Percentiles rank a stretch among this genome's conserved stretches.
phyloP scores from a whole-genome alignment of 164 flowering plant genomes.

The Dillenia suffruticosa region DNA sequence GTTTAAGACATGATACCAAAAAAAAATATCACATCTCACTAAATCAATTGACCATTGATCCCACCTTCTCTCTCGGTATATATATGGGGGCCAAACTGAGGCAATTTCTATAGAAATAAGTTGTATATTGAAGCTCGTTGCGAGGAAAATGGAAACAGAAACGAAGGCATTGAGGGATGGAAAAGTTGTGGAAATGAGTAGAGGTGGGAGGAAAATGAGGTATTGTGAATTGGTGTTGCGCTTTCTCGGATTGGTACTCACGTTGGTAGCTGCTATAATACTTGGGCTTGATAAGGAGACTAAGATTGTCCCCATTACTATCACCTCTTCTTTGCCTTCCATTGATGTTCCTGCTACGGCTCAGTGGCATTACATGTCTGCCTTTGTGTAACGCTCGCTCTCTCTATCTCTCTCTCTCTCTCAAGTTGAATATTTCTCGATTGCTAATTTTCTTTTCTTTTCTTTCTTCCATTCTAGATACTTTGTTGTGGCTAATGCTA shows the following conservation, averaged over 20 bases:
- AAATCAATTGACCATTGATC: too few relatives aligned
- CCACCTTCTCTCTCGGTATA: too few relatives aligned
- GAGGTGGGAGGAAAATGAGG: background rate
- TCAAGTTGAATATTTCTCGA: background rate
- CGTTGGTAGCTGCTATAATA: slow-evolving; percentile 38
- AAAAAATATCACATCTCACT: too few relatives aligned
- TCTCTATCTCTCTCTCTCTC: background rate
- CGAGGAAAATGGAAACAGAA: too few relatives aligned
- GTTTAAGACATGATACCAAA: too few relatives aligned
- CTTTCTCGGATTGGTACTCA: slow-evolving; percentile 30
- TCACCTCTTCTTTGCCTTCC: slow-evolving; percentile 33
- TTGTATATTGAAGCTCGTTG: too few relatives aligned
- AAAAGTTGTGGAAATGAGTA: too few relatives aligned
- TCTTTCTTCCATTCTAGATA: slow-evolving; percentile 19
- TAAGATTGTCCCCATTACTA: slow-evolving; percentile 22
- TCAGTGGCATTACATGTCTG: slow-evolving; percentile 44
- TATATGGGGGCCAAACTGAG: too few relatives aligned
- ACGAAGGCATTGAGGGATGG: too few relatives aligned
- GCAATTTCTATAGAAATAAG: too few relatives aligned
- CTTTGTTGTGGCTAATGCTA: slow-evolving; percentile 36
- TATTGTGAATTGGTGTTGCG: slow-evolving; percentile 28
- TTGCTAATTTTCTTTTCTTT: too few relatives aligned
- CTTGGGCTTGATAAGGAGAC: slow-evolving; percentile 48
- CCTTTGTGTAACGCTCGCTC: slow-evolving; percentile 40
- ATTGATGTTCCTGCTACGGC: slow-evolving; percentile 37